Evolutionary conservation across 1,284 basidiomycete species (phyloP).

Genomic region (Heterobasidion parviporum): DNA sequence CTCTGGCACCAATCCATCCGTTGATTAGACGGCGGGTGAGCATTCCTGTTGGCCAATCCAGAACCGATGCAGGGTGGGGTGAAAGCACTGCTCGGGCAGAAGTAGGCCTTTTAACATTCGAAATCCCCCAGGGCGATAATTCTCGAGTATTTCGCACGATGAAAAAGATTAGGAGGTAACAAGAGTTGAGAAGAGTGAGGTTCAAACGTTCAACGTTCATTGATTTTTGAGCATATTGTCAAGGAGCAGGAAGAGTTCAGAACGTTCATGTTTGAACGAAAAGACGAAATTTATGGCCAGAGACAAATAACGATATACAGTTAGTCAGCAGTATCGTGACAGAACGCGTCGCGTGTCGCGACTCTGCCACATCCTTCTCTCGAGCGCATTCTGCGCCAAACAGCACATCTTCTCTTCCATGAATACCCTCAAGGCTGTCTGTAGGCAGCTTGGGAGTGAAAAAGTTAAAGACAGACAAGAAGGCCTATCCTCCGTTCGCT

Average conservation of each 20-base stretch:
- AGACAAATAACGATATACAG: too few species aligned
- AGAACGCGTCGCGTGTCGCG: neutral
- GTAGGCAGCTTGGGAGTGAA: constrained; percentile 49
- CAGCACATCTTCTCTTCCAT: constrained; percentile 12
- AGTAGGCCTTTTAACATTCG: constrained; percentile 34
- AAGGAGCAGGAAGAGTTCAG: too few species aligned
- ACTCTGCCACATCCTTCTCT: neutral
- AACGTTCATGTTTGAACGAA: too few species aligned
- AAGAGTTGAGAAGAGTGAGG: too few species aligned
- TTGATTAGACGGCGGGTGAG: constrained; percentile 38
- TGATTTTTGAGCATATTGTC: too few species aligned
- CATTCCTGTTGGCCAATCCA: constrained; percentile 53
- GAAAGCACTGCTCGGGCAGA: constrained; percentile 63
- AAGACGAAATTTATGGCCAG: too few species aligned
- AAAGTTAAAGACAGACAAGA: constrained; percentile 71
- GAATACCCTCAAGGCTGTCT: constrained; percentile 38
- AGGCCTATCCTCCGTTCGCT: constrained; percentile 50
- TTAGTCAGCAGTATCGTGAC: too few species aligned
- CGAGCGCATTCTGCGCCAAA: neutral
- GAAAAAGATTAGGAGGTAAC: too few species aligned
- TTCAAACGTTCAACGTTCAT: too few species aligned
- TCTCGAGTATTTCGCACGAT: too few species aligned
- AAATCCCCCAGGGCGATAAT: too few species aligned
- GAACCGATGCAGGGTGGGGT: constrained; percentile 62
- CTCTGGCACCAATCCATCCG: constrained; percentile 36